Percentiles rank a stretch among this genome's conserved stretches.
Conservation (phyloP, 2,329 filamentous ascomycete species). For the Ascomycota sp. region DNA sequence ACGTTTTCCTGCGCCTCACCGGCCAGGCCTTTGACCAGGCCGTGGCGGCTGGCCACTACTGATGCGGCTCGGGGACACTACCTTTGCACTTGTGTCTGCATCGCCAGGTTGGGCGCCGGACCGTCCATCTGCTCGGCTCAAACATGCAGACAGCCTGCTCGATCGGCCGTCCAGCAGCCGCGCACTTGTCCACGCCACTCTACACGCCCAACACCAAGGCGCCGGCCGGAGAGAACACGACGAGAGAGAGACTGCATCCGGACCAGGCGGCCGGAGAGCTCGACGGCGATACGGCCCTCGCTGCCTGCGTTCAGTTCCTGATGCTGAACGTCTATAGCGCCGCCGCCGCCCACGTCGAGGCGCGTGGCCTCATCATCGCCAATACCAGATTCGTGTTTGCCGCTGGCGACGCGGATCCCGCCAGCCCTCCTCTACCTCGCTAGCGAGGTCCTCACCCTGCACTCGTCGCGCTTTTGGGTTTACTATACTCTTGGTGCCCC, state of each 20-base stretch:
- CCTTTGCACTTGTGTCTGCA: no score
- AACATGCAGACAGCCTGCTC: no score
- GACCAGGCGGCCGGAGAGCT: constrained; percentile 30
- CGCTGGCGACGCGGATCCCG: constrained; percentile 17
- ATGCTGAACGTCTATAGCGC: constrained; percentile 12
- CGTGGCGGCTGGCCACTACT: no score
- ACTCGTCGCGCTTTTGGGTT: constrained; percentile 73
- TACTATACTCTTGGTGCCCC: constrained; percentile 34
- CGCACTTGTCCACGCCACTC: constrained; percentile 45
- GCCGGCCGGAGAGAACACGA: constrained; percentile 48
- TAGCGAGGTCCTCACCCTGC: constrained; percentile 70
- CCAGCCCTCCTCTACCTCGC: constrained; percentile 23
- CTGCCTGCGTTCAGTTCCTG: constrained; percentile 9
- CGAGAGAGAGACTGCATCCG: constrained; percentile 71
- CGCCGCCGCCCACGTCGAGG: constrained; percentile 37
- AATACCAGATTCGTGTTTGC: constrained; percentile 29
- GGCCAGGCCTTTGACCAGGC: constrained; percentile 21
- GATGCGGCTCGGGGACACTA: no score
- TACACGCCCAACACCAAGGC: constrained; percentile 62
- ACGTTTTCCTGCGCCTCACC: constrained; percentile 29
- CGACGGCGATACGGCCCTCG: constrained; percentile 10
- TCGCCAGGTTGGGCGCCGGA: no score
- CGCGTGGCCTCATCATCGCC: constrained; percentile 15
- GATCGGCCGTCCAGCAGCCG: constrained; percentile 16
- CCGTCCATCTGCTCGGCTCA: no score